phyloP scores from a whole-genome alignment of 2,329 filamentous ascomycete species.

The Huntiella decipiens region DNA sequence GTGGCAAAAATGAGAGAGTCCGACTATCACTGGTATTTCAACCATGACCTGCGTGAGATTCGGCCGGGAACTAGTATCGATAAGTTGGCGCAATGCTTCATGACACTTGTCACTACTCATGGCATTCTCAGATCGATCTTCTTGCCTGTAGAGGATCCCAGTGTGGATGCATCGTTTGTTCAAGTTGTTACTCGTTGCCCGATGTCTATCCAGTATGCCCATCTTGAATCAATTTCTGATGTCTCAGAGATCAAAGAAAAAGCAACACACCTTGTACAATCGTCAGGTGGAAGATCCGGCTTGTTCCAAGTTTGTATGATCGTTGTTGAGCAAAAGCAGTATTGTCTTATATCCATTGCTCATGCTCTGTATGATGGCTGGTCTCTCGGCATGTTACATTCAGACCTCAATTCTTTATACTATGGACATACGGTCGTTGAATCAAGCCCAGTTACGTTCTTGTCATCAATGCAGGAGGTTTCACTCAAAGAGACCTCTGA shows the following conservation, averaged over 20 bases:
- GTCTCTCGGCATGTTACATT: conserved; percentile 58
- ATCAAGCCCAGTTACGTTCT: conserved; percentile 21
- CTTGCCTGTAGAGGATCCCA: conserved; percentile 40
- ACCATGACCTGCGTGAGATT: conserved; percentile 58
- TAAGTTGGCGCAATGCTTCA: conserved; percentile 42
- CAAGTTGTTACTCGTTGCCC: conserved; percentile 25
- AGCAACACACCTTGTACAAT: conserved; percentile 21
- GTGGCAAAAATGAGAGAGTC: conserved; percentile 64
- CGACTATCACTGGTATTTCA: conserved; percentile 60
- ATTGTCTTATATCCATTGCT: conserved; percentile 50
- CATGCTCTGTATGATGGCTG: conserved; percentile 84
- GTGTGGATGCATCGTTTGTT: conserved; percentile 30
- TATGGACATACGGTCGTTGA: conserved; percentile 21
- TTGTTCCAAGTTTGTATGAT: conserved; percentile 33
- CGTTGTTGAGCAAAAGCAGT: conserved; percentile 18
- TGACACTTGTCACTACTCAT: conserved; percentile 34
- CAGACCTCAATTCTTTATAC: conserved; percentile 51
- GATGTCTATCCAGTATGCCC: neutral
- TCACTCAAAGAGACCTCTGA: conserved; percentile 12
- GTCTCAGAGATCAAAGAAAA: conserved; percentile 17
- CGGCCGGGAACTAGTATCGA: conserved; percentile 31
- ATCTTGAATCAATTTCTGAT: neutral
- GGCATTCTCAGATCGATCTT: conserved; percentile 65
- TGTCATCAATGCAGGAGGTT: conserved; percentile 10
- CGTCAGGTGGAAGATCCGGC: conserved; percentile 18